Evolutionary conservation across 2,329 filamentous ascomycete genomes (phyloP).

Genomic region (Cryphonectria parasitica): DNA sequence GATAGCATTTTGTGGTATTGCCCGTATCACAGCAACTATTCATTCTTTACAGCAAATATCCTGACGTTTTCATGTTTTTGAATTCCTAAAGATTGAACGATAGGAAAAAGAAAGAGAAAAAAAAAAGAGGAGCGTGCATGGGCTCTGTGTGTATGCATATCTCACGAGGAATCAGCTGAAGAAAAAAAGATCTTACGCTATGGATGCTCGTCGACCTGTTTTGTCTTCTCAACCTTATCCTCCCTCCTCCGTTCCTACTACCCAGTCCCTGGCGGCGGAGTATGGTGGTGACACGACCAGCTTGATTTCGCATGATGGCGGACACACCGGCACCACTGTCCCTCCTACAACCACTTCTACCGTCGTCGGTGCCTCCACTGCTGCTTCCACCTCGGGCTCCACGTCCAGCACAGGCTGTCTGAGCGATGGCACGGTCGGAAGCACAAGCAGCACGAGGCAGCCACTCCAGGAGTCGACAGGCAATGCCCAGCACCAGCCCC

Average conservation of each 20-base stretch:
- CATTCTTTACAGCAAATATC: slow-evolving; percentile 33
- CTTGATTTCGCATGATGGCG: slow-evolving; percentile 15
- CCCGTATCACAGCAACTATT: slow-evolving; percentile 26
- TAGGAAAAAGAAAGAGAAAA: neutral
- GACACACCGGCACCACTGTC: neutral
- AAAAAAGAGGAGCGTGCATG: slow-evolving; percentile 27
- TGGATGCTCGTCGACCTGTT: slow-evolving; percentile 50
- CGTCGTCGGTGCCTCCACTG: too few species aligned
- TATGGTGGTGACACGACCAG: slow-evolving; percentile 13
- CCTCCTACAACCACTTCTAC: too few species aligned
- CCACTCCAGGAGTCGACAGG: slow-evolving; percentile 58
- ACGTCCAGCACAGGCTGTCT: slow-evolving; percentile 3
- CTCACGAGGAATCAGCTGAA: slow-evolving; percentile 29
- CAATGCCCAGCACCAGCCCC: slow-evolving; percentile 49
- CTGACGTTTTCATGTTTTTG: slow-evolving; percentile 21
- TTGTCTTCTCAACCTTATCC: slow-evolving; percentile 57
- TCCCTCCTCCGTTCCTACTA: slow-evolving; percentile 48
- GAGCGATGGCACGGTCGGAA: slow-evolving; percentile 1
- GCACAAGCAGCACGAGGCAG: slow-evolving; percentile 37
- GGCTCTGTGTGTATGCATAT: neutral
- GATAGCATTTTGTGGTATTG: slow-evolving; percentile 46
- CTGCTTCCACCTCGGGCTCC: neutral
- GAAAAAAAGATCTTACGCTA: slow-evolving; percentile 31
- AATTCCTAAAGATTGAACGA: slow-evolving; percentile 41
- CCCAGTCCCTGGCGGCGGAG: slow-evolving; percentile 22